These are phyloP conservation scores for Heterotrichella gracilis DNA, from an alignment of 352 stramenopile genomes.

Conservation along the genomic window DNA sequence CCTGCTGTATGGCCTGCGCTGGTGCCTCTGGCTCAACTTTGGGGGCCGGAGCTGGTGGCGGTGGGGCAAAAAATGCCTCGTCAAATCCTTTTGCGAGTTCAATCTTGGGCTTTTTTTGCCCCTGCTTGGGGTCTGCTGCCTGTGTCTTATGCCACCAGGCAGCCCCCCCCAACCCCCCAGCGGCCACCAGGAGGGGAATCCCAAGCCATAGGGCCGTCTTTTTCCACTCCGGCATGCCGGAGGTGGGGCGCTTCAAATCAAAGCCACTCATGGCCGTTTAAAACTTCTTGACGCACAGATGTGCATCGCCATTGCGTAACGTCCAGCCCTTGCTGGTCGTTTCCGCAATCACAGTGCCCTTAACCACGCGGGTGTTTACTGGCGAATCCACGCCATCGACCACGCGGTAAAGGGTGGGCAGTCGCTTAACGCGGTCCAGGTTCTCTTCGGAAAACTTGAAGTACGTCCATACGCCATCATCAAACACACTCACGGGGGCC, in stretches of 20 bases:
- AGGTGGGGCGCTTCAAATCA: not conserved
- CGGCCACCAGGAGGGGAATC: not conserved
- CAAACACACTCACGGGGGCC: not conserved
- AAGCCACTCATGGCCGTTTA: not conserved
- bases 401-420: not conserved
- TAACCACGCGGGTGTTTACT: not conserved
- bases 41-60: not conserved
- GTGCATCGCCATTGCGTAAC: not conserved
- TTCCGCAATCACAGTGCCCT: not conserved
- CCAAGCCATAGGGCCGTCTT: not conserved
- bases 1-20: not conserved
- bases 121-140: not conserved
- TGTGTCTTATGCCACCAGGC: not conserved
- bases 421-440: not conserved
- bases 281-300: slow-evolving; percentile 4
- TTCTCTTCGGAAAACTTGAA: slow-evolving; percentile 1
- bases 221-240: not conserved
- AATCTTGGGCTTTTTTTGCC: slow-evolving; percentile 4
- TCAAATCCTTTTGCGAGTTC: slow-evolving; percentile 4
- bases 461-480: not conserved
- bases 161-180: not conserved
- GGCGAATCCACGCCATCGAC: not conserved
- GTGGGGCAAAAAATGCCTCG: not conserved
- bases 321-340: not conserved
- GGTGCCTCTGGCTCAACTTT: not conserved